Conservation (phyloP, 176 grass and related monocot species). For the Saccharum officinarum region DNA sequence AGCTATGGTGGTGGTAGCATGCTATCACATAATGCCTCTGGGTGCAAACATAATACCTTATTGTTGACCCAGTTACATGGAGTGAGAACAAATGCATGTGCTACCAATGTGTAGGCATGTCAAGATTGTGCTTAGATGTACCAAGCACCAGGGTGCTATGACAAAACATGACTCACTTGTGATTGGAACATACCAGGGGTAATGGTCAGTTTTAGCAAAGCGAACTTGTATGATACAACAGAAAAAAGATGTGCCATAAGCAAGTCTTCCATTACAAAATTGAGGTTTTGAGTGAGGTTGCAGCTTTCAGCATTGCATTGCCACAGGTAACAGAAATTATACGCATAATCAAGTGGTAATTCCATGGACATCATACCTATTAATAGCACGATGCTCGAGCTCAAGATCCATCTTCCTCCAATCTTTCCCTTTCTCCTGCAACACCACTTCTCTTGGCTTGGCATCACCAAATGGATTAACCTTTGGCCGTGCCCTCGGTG, state of each 20-base stretch:
- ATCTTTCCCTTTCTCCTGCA: slow-evolving; percentile 87
- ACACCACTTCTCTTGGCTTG: slow-evolving; percentile 83
- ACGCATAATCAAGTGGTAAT: neutral
- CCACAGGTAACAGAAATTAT: neutral
- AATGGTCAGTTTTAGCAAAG: neutral
- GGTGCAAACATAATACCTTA: neutral
- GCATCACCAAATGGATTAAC: slow-evolving; percentile 91
- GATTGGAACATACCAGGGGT: neutral
- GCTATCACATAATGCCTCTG: neutral
- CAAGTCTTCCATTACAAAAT: neutral
- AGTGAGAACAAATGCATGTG: neutral
- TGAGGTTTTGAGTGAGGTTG: neutral
- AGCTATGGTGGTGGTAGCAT: neutral
- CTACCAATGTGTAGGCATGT: neutral
- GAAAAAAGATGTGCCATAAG: neutral
- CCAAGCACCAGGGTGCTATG: neutral
- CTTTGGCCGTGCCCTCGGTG: slow-evolving; percentile 55
- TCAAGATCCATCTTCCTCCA: slow-evolving; percentile 98
- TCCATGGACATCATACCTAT: slow-evolving; percentile 58
- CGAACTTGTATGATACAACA: neutral
- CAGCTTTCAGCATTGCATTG: neutral
- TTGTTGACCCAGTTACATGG: neutral
- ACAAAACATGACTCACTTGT: neutral
- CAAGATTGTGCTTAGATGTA: neutral
- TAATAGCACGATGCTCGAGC: slow-evolving; percentile 70